Evolutionary conservation across 1,284 basidiomycete genomes (phyloP), one percentile per base, ranked within the genome.

Genomic region (Hemileia vastatrix): DNA sequence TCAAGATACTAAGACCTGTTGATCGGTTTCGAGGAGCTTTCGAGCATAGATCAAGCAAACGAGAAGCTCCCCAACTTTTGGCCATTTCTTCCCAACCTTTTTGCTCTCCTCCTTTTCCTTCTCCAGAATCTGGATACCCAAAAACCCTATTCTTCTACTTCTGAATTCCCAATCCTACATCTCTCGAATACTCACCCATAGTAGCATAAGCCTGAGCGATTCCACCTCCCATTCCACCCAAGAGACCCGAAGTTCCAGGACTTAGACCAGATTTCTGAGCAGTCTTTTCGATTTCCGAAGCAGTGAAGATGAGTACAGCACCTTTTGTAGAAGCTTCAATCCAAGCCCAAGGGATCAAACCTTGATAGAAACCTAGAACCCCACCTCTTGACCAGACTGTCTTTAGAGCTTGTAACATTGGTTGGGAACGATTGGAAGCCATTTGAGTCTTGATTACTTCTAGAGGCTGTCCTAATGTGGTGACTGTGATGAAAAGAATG

Each of bases 301-400:
- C 91, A 27, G 93, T 87, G 79, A 98, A 98, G 66, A 98, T 81
- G 44, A 98, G 82, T 36, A 98, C 95, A 60, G 83, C 95, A 58
- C 94, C 94, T 77, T 98, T 98, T 2, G 94, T 97, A 1, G 93
- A 96, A 1, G 94, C 94, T 77, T 98, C 94, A 73, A 98, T 96
- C 95, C 95, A 98, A 24, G 94, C 94, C 93, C 94, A 98, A 72
- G 94, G 95, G 76, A 98, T 97, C 63, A 98, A 83, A 70, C 94
- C 94, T 78, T 98, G 94, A 80, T 92, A 98, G 81, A 95, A 92
- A 49, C 94, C 94, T 47, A 80, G 76, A 60, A 88, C 77, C 67
- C 94, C 92, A 68, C 94, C 95, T 68, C 94, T 86, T 71, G 85
- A 83, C 87, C 90, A 94, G 65, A 98, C 90, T 3, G 86, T 85